Conservation (phyloP, 495 filamentous ascomycete species). For the Penicillium desertorum region DNA sequence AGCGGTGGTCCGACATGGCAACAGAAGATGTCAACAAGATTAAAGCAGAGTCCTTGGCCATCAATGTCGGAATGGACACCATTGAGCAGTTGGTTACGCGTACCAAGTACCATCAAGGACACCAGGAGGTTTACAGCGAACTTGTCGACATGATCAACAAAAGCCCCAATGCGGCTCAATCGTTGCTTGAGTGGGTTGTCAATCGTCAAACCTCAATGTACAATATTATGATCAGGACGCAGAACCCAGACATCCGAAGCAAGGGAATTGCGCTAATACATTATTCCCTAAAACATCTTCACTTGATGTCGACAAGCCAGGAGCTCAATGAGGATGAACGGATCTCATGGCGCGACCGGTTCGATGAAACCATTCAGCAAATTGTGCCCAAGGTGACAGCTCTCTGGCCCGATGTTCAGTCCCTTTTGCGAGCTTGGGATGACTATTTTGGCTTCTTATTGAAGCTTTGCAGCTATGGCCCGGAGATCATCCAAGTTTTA, state of each 20-base stretch:
- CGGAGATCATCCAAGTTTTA: constrained; percentile 52
- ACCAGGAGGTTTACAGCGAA: constrained; percentile 54
- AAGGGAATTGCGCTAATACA: constrained; percentile 57
- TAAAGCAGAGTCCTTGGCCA: constrained; percentile 55
- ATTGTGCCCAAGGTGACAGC: constrained; percentile 55
- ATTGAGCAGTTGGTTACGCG: constrained; percentile 77
- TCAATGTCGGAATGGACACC: constrained; percentile 70
- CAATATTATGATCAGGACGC: constrained; percentile 66
- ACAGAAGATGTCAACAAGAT: constrained; percentile 51
- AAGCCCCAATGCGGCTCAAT: constrained; percentile 30
- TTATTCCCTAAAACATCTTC: constrained; percentile 46
- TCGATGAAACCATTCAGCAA: constrained; percentile 47
- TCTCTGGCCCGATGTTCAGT: constrained; percentile 56
- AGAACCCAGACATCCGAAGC: constrained; percentile 59
- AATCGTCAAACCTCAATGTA: constrained; percentile 56
- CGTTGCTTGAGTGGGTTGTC: constrained; percentile 62
- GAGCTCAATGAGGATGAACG: constrained; percentile 33
- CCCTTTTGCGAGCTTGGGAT: constrained; percentile 65
- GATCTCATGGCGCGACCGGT: constrained; percentile 31
- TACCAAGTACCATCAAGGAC: constrained; percentile 65
- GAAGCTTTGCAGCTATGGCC: constrained; percentile 57
- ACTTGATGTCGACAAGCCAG: constrained; percentile 44
- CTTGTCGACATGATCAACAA: constrained; percentile 53
- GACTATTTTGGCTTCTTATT: constrained; percentile 75
- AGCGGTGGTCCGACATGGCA: constrained; percentile 41